These are phyloP conservation scores for Solanum etuberosum DNA, from an alignment of 257 asterid species.

Conservation along the genomic window DNA sequence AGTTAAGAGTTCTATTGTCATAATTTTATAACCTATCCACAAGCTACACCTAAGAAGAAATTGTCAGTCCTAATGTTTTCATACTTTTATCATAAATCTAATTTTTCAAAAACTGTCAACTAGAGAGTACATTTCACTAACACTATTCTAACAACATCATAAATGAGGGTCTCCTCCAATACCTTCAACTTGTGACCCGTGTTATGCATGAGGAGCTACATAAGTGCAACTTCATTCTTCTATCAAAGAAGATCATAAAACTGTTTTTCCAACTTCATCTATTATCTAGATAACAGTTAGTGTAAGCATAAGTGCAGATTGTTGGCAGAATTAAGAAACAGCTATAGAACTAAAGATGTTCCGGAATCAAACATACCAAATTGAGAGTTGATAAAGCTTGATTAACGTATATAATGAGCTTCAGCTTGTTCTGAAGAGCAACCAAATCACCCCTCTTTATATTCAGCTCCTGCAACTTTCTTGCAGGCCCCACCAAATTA, in stretches of 20 bases:
- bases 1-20: background rate
- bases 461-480: slow-evolving; percentile 71
- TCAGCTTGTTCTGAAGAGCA: slow-evolving; percentile 68
- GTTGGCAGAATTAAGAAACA: background rate
- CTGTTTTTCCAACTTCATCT: background rate
- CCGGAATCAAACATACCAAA: slow-evolving; percentile 36
- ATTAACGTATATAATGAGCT: slow-evolving; percentile 87
- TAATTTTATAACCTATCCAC: background rate
- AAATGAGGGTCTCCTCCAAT: background rate
- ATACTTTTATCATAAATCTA: background rate
- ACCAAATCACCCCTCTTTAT: slow-evolving; percentile 55
- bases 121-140: background rate
- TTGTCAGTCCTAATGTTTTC: background rate
- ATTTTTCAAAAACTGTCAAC: background rate
- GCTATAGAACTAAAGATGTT: background rate
- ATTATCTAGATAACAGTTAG: background rate
- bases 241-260: background rate
- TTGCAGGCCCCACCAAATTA: slow-evolving; percentile 82
- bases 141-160: background rate
- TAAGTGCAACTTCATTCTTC: background rate
- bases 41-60: background rate
- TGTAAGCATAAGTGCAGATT: background rate
- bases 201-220: background rate
- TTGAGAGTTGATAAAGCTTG: slow-evolving; percentile 91
- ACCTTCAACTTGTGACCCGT: background rate